Evolutionary conservation across 768 basidiomycete genomes (phyloP), one percentile per base, ranked within the genome.

Genomic region (Melanogaster broomeanus): DNA sequence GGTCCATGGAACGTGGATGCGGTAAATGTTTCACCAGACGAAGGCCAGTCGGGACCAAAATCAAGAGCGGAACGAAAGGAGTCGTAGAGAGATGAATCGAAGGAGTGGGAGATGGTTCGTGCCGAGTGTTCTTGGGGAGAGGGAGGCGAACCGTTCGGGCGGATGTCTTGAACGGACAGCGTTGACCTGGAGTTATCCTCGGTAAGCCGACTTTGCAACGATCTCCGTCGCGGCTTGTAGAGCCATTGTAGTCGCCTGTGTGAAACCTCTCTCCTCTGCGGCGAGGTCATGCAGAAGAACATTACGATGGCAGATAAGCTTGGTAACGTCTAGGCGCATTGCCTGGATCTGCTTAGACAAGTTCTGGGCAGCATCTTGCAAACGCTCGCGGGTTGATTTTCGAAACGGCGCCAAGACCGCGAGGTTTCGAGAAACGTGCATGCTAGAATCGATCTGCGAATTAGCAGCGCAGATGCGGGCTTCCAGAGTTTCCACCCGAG

Each of bases 391-490:
- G 4, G 94, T 94, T 9, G 85, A 75, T 42, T 82, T 83, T 62
- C 87, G 90, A 68, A 98, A 95, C 3, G 97, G 95, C 15, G 91
- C 88, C 34, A 98, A 77, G 38, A 88, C 81, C 2, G 86, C 86
- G 19, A 98, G 77, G 61, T 95, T 96, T 37, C 89, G 85, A 19
- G 88, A 81, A 38, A 87, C 73, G 16, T 87, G 84, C 65, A 94
- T 70, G 55, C 88, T 81, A 10, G 78, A 68, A 43, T 88, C 83
- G 21, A 96, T 83, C 53, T 81, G 78, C 2, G 76, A 63, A 54
- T 85, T 81, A 24, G 76, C 74, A 2, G 74, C 66, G 15, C 72
- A 65, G 48, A 93, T 81, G 51, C 75, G 77, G 16, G 72, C 66
- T 41, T 92, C 83, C 52, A 97, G 69, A 42, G 87, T 81, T 31